Conservation (phyloP, 257 asterid genomes). For the Ehretia macrophylla region DNA sequence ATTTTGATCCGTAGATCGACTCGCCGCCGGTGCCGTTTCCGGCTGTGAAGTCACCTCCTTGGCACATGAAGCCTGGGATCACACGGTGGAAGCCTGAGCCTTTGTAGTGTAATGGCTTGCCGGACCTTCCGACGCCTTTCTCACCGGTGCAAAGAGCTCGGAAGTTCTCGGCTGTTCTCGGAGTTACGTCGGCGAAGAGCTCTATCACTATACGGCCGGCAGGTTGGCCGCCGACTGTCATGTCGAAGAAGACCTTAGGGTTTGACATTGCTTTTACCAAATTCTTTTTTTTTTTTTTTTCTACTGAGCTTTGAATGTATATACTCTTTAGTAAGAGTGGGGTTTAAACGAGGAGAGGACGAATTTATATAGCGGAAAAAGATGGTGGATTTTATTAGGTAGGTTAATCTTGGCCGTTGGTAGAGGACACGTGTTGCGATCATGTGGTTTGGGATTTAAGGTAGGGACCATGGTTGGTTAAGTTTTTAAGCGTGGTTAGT, state of each 20-base stretch:
- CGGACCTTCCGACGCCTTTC: conserved; percentile 49
- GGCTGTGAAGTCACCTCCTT: conserved; percentile 77
- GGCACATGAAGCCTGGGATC: conserved; percentile 77
- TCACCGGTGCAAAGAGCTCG: conserved; percentile 77
- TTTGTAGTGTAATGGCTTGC: conserved; percentile 74
- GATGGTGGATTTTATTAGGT: conserved; percentile 19
- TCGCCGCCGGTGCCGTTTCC: conserved; percentile 78
- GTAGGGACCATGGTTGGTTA: neutral
- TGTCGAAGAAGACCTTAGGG: conserved; percentile 69
- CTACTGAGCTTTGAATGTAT: neutral
- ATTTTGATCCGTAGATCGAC: conserved; percentile 60
- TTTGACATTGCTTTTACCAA: conserved; percentile 31
- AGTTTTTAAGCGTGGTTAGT: neutral
- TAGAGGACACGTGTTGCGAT: conserved; percentile 29
- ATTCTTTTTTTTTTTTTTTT: neutral
- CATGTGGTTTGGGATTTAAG: conserved; percentile 10
- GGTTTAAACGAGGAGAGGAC: conserved; percentile 17
- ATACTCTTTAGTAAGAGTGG: conserved; percentile 21
- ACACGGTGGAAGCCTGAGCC: conserved; percentile 71
- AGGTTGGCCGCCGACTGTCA: conserved; percentile 51
- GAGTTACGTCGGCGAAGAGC: conserved; percentile 51
- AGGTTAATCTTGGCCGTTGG: conserved; percentile 25
- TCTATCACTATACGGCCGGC: conserved; percentile 68
- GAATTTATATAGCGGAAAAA: conserved; percentile 33
- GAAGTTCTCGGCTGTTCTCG: conserved; percentile 61